These are phyloP conservation scores for Pelagophyceae sp. DNA, from an alignment of 352 stramenopile species.

Conservation along the genomic window DNA sequence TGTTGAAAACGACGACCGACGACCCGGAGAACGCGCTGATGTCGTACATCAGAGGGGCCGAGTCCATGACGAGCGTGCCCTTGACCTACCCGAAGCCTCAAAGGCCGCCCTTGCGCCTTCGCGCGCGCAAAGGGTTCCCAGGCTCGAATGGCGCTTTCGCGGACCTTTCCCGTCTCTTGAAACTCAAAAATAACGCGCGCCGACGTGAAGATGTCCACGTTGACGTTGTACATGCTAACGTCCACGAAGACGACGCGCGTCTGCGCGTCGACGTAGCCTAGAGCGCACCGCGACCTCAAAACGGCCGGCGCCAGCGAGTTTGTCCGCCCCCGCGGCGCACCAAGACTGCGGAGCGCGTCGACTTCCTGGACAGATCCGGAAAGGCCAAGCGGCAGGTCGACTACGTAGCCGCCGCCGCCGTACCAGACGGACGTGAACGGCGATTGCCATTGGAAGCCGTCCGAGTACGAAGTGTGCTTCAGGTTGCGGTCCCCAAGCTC, in stretches of 20 bases:
- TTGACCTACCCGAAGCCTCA: too few species aligned
- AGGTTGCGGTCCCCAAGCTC: not conserved
- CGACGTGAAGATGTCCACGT: conserved; percentile 11
- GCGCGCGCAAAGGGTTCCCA: too few species aligned
- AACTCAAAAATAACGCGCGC: conserved; percentile 5
- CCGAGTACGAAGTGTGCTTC: not conserved
- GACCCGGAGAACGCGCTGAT: not conserved
- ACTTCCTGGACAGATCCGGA: not conserved
- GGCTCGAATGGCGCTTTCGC: too few species aligned
- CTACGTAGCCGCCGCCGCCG: not conserved
- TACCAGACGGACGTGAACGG: not conserved
- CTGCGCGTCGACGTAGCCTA: not conserved
- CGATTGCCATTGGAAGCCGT: not conserved
- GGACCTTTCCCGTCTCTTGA: not conserved
- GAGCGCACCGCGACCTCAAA: too few species aligned
- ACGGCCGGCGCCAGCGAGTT: too few species aligned
- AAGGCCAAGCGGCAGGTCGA: not conserved
- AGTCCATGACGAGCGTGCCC: not conserved
- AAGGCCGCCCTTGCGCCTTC: too few species aligned
- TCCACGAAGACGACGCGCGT: conserved; percentile 9
- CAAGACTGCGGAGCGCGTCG: not conserved
- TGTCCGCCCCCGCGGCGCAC: too few species aligned
- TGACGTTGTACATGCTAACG: conserved; percentile 5
- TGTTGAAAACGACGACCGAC: not conserved
- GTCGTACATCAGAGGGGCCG: not conserved